Evolutionary conservation across 2,329 filamentous ascomycete species (phyloP).

Genomic region (Ascosphaera aggregata): DNA sequence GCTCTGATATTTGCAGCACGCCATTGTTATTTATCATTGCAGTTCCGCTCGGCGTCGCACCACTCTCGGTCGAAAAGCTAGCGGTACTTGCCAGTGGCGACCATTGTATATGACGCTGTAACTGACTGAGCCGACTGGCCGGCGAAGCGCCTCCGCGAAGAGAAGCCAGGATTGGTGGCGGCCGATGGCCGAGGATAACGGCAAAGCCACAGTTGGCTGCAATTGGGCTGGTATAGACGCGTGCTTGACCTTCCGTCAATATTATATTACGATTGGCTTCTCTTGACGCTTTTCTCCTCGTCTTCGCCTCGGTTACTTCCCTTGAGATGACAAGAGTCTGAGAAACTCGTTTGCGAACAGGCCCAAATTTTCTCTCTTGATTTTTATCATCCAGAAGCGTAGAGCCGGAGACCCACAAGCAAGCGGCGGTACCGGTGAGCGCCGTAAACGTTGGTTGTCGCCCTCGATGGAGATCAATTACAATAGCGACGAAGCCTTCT

Average conservation of each 20-base stretch:
- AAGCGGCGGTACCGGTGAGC: not conserved
- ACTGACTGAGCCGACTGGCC: constrained; percentile 30
- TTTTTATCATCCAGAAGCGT: not conserved
- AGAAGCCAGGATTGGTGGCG: constrained; percentile 19
- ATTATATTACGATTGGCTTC: too few relatives aligned
- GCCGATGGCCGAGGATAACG: not conserved
- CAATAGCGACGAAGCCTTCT: not conserved
- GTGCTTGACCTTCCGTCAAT: too few relatives aligned
- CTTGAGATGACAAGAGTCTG: not conserved
- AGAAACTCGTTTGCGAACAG: too few relatives aligned
- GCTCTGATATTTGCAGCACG: too few relatives aligned
- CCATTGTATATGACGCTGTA: constrained; percentile 33
- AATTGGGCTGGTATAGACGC: not conserved
- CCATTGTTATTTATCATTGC: constrained; percentile 5
- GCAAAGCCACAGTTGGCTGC: not conserved
- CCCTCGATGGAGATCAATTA: not conserved
- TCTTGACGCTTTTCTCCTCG: too few relatives aligned
- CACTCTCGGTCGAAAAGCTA: constrained; percentile 37
- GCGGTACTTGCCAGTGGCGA: constrained; percentile 37
- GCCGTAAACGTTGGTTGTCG: not conserved
- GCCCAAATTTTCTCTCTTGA: not conserved
- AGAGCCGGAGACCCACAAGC: not conserved
- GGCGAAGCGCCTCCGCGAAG: constrained; percentile 10
- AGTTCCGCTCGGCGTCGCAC: constrained; percentile 17
- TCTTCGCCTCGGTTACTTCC: not conserved